Evolutionary conservation across 805 yeast species (phyloP).

Genomic region (Candida vaughaniae): DNA sequence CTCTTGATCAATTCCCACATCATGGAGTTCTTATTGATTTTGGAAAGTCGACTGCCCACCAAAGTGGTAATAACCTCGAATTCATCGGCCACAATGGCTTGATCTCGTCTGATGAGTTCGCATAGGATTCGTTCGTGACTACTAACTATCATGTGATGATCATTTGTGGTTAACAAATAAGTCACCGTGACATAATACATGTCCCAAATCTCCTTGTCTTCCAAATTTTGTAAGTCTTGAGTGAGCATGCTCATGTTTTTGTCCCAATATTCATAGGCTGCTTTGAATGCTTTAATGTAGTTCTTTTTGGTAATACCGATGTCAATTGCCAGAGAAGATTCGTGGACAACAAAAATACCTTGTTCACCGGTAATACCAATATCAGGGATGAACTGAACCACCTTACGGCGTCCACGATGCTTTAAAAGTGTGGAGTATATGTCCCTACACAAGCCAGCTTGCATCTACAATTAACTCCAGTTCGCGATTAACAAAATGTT

Average conservation of each 20-base stretch:
- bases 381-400: conserved; percentile 7
- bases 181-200: conserved; percentile 33
- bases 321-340: conserved; percentile 19
- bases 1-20: conserved; percentile 36
- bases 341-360: conserved; percentile 8
- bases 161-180: conserved; percentile 37
- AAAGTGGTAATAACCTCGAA: conserved; percentile 32
- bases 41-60: conserved; percentile 25
- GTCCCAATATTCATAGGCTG: conserved; percentile 29
- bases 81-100: conserved; percentile 16
- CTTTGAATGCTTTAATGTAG: conserved; percentile 31
- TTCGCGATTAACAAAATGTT: no score
- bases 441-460: conserved; percentile 1
- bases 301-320: conserved; percentile 32
- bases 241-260: not conserved
- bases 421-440: conserved; percentile 1
- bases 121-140: conserved; percentile 26
- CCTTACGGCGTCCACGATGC: conserved; percentile 2
- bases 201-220: conserved; percentile 10
- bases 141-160: conserved; percentile 29
- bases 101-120: conserved; percentile 12
- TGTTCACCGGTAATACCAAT: not conserved
- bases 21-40: conserved; percentile 41
- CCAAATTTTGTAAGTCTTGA: not conserved
- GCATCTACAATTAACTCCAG: no score